phyloP scores from a whole-genome alignment of 2,329 filamentous ascomycete genomes.

The Sphaerulina vaccinii region DNA sequence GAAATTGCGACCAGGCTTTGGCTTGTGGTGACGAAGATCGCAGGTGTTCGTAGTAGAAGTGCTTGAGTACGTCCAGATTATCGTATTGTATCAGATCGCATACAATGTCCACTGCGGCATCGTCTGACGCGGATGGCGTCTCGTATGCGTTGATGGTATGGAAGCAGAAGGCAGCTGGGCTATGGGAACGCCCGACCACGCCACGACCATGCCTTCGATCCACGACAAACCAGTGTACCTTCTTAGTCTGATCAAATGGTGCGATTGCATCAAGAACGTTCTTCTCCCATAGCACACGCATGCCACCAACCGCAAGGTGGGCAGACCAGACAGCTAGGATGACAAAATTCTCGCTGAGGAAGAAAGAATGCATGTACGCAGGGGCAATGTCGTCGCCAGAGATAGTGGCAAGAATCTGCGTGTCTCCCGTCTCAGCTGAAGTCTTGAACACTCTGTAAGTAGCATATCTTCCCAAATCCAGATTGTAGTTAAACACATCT shows the following conservation, averaged over 20 bases:
- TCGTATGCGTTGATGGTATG: slow-evolving; percentile 78
- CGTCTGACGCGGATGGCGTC: slow-evolving; percentile 49
- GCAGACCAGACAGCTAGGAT: slow-evolving; percentile 71
- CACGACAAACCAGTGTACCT: slow-evolving; percentile 70
- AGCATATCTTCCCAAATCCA: slow-evolving; percentile 57
- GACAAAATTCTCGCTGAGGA: slow-evolving; percentile 68
- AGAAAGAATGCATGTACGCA: slow-evolving; percentile 82
- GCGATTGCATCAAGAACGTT: slow-evolving; percentile 69
- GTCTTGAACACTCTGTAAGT: slow-evolving; percentile 70
- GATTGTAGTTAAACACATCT: slow-evolving; percentile 79
- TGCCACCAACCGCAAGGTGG: slow-evolving; percentile 57
- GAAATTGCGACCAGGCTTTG: slow-evolving; percentile 39
- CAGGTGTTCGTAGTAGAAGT: slow-evolving; percentile 69
- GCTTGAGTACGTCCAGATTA: slow-evolving; percentile 62
- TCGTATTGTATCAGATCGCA: slow-evolving; percentile 67
- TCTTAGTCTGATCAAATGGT: slow-evolving; percentile 57
- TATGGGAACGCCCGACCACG: slow-evolving; percentile 67
- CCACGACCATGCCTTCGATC: slow-evolving; percentile 66
- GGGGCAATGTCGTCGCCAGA: slow-evolving; percentile 49
- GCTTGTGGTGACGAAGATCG: no score
- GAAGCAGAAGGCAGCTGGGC: slow-evolving; percentile 73
- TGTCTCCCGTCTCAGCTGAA: slow-evolving; percentile 61
- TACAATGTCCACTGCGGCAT: slow-evolving; percentile 53
- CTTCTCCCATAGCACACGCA: slow-evolving; percentile 61
- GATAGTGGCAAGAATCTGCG: slow-evolving; percentile 70